These are phyloP conservation scores for Hortaea werneckii DNA, from an alignment of 2,329 filamentous ascomycete genomes.

Conservation along the genomic window DNA sequence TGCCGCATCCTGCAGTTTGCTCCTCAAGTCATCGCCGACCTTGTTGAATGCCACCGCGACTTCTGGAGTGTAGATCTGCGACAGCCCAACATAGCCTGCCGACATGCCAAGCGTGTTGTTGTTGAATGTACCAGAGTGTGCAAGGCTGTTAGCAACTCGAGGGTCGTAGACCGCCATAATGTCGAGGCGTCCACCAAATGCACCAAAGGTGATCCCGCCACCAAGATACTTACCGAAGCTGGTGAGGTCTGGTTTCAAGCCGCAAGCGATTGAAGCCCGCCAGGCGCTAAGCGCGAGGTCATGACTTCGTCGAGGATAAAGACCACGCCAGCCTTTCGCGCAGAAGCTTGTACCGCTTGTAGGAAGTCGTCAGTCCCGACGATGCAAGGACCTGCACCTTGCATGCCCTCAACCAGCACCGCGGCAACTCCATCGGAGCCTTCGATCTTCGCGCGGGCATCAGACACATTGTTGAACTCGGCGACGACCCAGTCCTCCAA, in stretches of 20 bases:
- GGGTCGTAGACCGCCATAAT: slow-evolving; percentile 53
- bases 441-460: slow-evolving; percentile 15
- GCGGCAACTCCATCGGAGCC: slow-evolving; percentile 40
- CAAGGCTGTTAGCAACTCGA: slow-evolving; percentile 29
- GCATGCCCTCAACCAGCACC: slow-evolving; percentile 57
- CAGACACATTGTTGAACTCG: slow-evolving; percentile 50
- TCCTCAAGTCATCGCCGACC: slow-evolving; percentile 24
- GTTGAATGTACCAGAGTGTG: slow-evolving; percentile 57
- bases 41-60: slow-evolving; percentile 21
- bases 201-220: slow-evolving; percentile 56
- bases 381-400: slow-evolving; percentile 52
- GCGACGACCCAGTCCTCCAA: slow-evolving; percentile 48
- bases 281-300: slow-evolving; percentile 48
- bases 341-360: slow-evolving; percentile 37
- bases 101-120: slow-evolving; percentile 56
- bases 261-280: slow-evolving; percentile 37
- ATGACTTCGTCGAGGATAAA: slow-evolving; percentile 65
- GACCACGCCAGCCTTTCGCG: slow-evolving; percentile 42
- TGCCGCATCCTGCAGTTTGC: slow-evolving; percentile 17
- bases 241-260: slow-evolving; percentile 49
- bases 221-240: slow-evolving; percentile 59
- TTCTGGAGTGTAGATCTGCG: slow-evolving; percentile 27
- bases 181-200: slow-evolving; percentile 51
- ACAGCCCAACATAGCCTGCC: slow-evolving; percentile 38
- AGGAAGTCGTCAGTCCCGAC: slow-evolving; percentile 43